phyloP scores from a whole-genome alignment of 148 eudicot genomes.

The Chenopodium berlandieri region DNA sequence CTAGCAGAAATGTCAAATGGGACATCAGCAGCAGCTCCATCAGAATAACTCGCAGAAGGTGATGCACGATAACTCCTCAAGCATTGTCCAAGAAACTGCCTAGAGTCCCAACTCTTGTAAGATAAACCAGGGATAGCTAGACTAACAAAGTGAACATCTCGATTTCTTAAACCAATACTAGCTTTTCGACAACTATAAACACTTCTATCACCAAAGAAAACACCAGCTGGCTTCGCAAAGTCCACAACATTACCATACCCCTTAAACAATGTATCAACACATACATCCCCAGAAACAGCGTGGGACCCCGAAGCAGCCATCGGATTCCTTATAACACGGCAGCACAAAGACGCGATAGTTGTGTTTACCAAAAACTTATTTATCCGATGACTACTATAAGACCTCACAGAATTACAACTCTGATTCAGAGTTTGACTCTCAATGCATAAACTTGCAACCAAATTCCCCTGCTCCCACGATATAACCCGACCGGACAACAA shows the following conservation, averaged over 20 bases:
- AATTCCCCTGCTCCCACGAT: slow-evolving; percentile 18
- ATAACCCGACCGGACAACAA: slow-evolving; percentile 25
- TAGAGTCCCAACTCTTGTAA: slow-evolving; percentile 26
- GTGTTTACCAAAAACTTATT: slow-evolving; percentile 18
- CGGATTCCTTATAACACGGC: slow-evolving; percentile 9
- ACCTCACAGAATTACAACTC: slow-evolving; percentile 15
- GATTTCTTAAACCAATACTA: slow-evolving; percentile 47
- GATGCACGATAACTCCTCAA: slow-evolving; percentile 21
- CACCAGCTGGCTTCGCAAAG: slow-evolving; percentile 42
- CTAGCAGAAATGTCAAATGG: slow-evolving; percentile 15
- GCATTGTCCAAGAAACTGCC: slow-evolving; percentile 30
- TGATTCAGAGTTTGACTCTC: slow-evolving; percentile 6
- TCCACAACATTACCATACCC: slow-evolving; percentile 41
- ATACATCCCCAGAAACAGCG: slow-evolving; percentile 54
- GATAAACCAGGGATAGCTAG: slow-evolving; percentile 21
- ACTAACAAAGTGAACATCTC: slow-evolving; percentile 19
- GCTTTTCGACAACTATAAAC: slow-evolving; percentile 36
- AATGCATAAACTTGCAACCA: slow-evolving; percentile 7
- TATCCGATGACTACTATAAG: slow-evolving; percentile 12
- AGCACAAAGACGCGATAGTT: neutral
- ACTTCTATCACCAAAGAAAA: slow-evolving; percentile 50
- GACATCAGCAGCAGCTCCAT: slow-evolving; percentile 18
- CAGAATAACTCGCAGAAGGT: slow-evolving; percentile 14
- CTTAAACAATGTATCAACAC: slow-evolving; percentile 42
- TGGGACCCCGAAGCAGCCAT: slow-evolving; percentile 70